Conservation (phyloP, 495 filamentous ascomycete genomes). For the Annulohypoxylon bovei region DNA sequence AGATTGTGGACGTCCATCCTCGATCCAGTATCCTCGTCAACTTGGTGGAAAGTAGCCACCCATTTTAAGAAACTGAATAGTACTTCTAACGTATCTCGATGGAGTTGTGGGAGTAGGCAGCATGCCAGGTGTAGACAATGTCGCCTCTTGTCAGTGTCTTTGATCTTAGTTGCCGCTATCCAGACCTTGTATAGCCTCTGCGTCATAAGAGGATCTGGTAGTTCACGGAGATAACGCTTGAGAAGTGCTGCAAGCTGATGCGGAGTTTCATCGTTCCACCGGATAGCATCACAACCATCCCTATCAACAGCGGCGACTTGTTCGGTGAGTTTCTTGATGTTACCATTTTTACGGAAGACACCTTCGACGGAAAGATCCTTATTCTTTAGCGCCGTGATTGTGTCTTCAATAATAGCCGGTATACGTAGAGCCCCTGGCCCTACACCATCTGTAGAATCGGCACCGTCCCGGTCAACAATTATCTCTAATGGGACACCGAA, state of each 20-base stretch:
- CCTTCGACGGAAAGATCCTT: conserved; percentile 99
- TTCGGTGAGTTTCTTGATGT: conserved; percentile 89
- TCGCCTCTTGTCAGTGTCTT: conserved; percentile 81
- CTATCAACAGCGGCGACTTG: conserved; percentile 83
- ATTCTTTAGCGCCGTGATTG: conserved; percentile 90
- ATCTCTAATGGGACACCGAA: conserved; percentile 88
- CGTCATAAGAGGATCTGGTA: conserved; percentile 94
- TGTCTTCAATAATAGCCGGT: conserved; percentile 89
- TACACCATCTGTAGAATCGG: conserved; percentile 94
- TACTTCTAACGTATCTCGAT: conserved; percentile 95
- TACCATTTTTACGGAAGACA: conserved; percentile 99
- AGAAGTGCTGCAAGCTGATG: conserved; percentile 94
- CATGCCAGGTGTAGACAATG: conserved; percentile 90
- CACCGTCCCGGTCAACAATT: conserved; percentile 91
- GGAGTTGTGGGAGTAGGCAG: conserved; percentile 90
- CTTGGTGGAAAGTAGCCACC: conserved; percentile 95
- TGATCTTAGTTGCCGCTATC: conserved; percentile 89
- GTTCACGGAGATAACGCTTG: conserved; percentile 93
- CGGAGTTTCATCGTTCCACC: conserved; percentile 83
- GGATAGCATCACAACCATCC: conserved; percentile 81
- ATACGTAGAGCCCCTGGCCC: conserved; percentile 90
- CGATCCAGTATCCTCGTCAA: conserved; percentile 90
- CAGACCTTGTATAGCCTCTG: conserved; percentile 94
- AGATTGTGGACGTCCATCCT: conserved; percentile 99
- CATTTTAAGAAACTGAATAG: conserved; percentile 97